Base-by-base conservation (phyloP, 169 alveolate species). In the Plasmodium malariae region DNA sequence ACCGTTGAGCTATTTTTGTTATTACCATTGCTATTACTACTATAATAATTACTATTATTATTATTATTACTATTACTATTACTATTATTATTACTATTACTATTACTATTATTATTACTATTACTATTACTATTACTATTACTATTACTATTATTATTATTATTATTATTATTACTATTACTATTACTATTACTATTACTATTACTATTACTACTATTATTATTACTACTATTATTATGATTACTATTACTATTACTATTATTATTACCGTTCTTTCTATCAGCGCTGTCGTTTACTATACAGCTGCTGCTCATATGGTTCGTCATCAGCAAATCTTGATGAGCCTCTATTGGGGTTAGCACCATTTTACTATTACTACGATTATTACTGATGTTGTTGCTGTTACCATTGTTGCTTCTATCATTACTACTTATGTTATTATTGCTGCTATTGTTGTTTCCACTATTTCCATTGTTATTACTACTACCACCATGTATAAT, bases 281-380 rank as follows among this genome's bases (percentile, higher is more conserved):
- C 3, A 26, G n/a, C 26, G 51, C 14, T 65, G 21, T 69, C 24
- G 32, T 62, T 62, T 28, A 55, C 12, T 7, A 7, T 55, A 11
- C 36, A n/a, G 19, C 36, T 55, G 26, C 65, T 55, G 1, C 26
- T 55, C 3, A n/a, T 55, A n/a, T 7, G 9, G 40, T 67, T 48
- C 21, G 19, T 69, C 6, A 69, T 12, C 17, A 45, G 40, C 43
- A 76, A 76, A 32, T 76, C 76, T 21, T 49, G 74, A 24, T 30
- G 89, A 24, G 17, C 17, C n/a, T 24, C 3, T n/a, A 48, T 26
- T 5, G 74, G 49, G 3, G 37, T 34, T 45, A 17, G 37, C 51
- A 60, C 32, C 43, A 60, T 74, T 19, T 63, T 48, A 36, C 37
- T 65, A 9, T 36, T 14, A 14, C 30, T 28, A n/a, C n/a, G n/a